Conservation (phyloP, 2,329 filamentous ascomycete genomes). For the Thermoascus crustaceus region DNA sequence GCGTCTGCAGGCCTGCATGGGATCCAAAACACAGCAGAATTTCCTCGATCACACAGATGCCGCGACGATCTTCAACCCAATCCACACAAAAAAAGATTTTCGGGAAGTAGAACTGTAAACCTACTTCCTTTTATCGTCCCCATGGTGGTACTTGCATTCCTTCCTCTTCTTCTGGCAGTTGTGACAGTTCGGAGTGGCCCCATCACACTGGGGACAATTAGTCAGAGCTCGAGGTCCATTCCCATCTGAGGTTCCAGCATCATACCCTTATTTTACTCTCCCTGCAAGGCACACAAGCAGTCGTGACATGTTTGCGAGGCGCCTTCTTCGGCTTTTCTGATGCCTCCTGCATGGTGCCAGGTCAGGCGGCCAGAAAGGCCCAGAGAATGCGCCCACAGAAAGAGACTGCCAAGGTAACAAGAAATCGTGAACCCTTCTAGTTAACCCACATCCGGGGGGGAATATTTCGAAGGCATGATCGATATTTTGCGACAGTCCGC, state of each 20-base stretch:
- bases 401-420: background rate
- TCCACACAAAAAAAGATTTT: background rate
- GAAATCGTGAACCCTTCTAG: background rate
- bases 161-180: constrained; percentile 33
- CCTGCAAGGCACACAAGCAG: constrained; percentile 37
- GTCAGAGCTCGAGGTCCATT: background rate
- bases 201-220: constrained; percentile 25
- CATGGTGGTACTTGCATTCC: constrained; percentile 32
- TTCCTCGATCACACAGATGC: background rate
- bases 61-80: background rate
- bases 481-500: constrained; percentile 1
- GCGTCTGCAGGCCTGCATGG: background rate
- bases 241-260: background rate
- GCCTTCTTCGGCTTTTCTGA: constrained; percentile 22
- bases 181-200: constrained; percentile 28
- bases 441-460: background rate
- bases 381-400: background rate
- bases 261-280: constrained; percentile 39
- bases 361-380: background rate
- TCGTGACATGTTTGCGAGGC: constrained; percentile 37
- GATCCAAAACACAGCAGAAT: background rate
- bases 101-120: constrained; percentile 9
- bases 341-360: constrained; percentile 16
- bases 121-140: constrained; percentile 34
- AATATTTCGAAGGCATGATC: background rate